A percentile compares a stretch with the other conserved stretches of the same genome.
phyloP scores from a whole-genome alignment of 371 early-diverging fungal species.

The Parasitella parasitica region DNA sequence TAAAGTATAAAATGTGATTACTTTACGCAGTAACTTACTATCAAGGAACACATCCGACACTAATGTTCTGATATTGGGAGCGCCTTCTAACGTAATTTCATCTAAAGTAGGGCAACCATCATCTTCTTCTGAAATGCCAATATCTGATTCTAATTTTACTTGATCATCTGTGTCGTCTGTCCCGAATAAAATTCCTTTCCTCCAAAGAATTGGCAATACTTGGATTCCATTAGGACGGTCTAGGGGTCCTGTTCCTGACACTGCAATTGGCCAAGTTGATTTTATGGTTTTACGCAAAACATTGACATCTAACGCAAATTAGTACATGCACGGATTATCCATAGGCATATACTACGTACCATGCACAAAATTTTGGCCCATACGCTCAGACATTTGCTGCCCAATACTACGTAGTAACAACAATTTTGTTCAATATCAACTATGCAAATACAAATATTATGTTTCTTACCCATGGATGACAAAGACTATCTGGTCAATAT shows the following conservation, averaged over 20 bases:
- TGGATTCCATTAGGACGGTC: constrained; percentile 66
- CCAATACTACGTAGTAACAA: constrained; percentile 67
- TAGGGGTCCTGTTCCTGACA: constrained; percentile 26
- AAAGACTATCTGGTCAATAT: constrained; percentile 74
- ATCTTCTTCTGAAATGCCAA: constrained; percentile 53
- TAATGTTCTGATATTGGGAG: constrained; percentile 77
- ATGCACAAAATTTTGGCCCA: constrained; percentile 76
- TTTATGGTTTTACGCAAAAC: constrained; percentile 73
- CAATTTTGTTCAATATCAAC: neutral
- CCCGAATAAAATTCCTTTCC: constrained; percentile 77
- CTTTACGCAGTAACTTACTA: constrained; percentile 51
- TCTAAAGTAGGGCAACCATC: constrained; percentile 72
- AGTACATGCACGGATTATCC: too few relatives aligned
- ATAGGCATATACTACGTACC: constrained; percentile 56
- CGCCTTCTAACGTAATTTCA: constrained; percentile 80
- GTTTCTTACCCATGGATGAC: constrained; percentile 78
- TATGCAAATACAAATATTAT: too few relatives aligned
- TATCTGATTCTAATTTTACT: constrained; percentile 47
- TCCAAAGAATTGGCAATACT: constrained; percentile 84
- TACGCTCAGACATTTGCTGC: constrained; percentile 76
- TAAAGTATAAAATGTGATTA: neutral
- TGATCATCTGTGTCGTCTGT: constrained; percentile 50
- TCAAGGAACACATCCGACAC: constrained; percentile 85
- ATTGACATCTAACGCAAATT: constrained; percentile 63
- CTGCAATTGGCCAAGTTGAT: constrained; percentile 44